Percentiles rank a stretch among this genome's conserved stretches.
These are phyloP conservation scores for Fraxinus paxiana DNA, from an alignment of 305 asterid species.

Conservation along the genomic window DNA sequence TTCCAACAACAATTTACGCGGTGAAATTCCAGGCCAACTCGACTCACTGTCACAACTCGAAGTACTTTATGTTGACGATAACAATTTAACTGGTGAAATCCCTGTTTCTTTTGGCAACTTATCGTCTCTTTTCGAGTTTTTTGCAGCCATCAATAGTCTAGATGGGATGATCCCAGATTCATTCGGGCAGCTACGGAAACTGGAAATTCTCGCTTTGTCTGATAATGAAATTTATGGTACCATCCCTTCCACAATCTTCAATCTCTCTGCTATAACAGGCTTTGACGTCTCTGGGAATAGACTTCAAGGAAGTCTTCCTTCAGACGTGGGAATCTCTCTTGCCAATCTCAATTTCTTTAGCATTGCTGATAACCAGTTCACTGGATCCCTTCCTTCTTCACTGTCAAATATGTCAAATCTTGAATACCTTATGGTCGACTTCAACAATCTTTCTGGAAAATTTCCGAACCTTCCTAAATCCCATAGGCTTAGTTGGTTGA, in stretches of 20 bases:
- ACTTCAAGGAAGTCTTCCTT: conserved; percentile 26
- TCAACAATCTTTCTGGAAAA: conserved; percentile 18
- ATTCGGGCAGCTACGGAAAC: conserved; percentile 20
- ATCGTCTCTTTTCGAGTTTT: conserved; percentile 20
- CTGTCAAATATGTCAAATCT: conserved; percentile 21
- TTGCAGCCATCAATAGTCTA: conserved; percentile 17
- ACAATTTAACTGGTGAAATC: conserved; percentile 26
- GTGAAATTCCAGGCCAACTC: conserved; percentile 10
- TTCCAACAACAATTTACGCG: conserved; percentile 18
- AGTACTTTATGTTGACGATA: conserved; percentile 1
- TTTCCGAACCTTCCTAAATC: conserved; percentile 24
- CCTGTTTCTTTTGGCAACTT: conserved; percentile 29
- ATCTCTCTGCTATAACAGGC: conserved; percentile 16
- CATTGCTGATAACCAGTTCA: conserved; percentile 20
- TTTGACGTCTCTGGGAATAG: conserved; percentile 24
- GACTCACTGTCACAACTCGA: conserved; percentile 21
- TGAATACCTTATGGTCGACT: conserved; percentile 4
- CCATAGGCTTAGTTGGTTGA: conserved; percentile 1
- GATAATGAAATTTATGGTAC: conserved; percentile 20
- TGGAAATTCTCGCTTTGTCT: conserved; percentile 9
- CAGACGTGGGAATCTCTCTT: conserved; percentile 14
- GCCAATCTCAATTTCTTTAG: conserved; percentile 20
- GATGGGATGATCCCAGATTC: conserved; percentile 21
- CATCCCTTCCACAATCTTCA: conserved; percentile 25
- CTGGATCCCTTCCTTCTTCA: conserved; percentile 22